Evolutionary conservation across 2,329 filamentous ascomycete genomes (phyloP).

Genomic region (Epicoccum nigrum): DNA sequence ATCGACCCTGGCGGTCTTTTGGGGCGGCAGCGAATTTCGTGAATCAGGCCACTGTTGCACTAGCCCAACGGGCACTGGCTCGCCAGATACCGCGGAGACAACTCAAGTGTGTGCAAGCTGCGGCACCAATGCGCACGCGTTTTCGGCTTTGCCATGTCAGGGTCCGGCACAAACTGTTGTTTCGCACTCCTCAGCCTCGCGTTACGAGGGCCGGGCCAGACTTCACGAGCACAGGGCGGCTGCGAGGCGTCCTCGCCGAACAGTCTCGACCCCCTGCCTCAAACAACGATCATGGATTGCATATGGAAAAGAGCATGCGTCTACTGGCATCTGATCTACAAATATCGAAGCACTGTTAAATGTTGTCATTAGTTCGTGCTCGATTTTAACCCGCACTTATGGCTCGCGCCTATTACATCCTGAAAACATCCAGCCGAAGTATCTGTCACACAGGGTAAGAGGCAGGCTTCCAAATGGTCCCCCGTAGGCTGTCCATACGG

Average conservation of each 20-base stretch:
- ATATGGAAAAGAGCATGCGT: not conserved
- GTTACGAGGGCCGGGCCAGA: slow-evolving; percentile 2
- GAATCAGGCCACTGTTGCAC: slow-evolving; percentile 7
- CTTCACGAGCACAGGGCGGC: slow-evolving; percentile 3
- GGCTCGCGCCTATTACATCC: not conserved
- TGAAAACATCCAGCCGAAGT: slow-evolving; percentile 1
- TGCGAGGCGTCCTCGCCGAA: slow-evolving; percentile 2
- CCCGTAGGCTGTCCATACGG: not conserved
- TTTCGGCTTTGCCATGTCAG: slow-evolving; percentile 7
- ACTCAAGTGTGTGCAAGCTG: not conserved
- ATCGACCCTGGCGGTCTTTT: slow-evolving; percentile 4
- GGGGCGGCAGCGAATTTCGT: not conserved
- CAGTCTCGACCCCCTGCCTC: slow-evolving; percentile 9
- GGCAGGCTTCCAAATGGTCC: not conserved
- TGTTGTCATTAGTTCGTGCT: not conserved
- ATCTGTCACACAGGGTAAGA: not conserved
- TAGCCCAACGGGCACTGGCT: slow-evolving; percentile 2
- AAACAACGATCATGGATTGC: not conserved
- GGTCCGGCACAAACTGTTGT: not conserved
- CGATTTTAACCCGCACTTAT: not conserved
- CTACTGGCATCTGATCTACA: not conserved
- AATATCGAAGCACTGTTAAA: not conserved
- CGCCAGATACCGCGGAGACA: slow-evolving; percentile 1
- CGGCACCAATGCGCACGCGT: not conserved
- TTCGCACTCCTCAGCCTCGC: slow-evolving; percentile 1